Base-by-base conservation (phyloP, 768 basidiomycete species). In the Tricholoma bakamatsutake region DNA sequence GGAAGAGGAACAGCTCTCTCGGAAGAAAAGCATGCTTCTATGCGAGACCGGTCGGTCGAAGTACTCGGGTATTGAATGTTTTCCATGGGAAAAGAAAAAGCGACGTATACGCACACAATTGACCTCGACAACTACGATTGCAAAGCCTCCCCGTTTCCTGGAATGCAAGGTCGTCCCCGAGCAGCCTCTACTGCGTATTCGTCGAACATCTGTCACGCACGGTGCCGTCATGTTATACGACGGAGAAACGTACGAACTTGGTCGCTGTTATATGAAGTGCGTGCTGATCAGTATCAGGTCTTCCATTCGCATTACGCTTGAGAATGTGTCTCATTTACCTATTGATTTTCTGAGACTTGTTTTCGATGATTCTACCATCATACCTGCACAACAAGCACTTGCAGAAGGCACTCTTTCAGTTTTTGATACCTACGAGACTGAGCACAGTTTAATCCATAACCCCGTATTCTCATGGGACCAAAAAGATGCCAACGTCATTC, bases 161-260 rank as follows among this genome's bases (percentile, higher is more conserved):
- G 84, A 94, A 64, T 95, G 88, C 69, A 76, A 79, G 35, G 91
- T 98, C 17, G 83, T 96, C 17, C 85, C 88, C 1, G 87, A 92
- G 62, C 91, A 94, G 64, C 97, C 97, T 8, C 69, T 94, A 31
- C 73, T 98, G 53, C 83, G 92, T 58, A 87, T 99, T 67, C 80
- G 90, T 54, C 77, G 90, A 65, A 90, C 88, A 13, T 92, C 90
- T n/a, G 73, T 97, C 18, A 95, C 90, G 1, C 93, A 97, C 62
- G 93, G 93, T 1, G 93, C 95, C 0, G 74, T 98, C 24, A 96
- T 97, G 92, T 74, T 98, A 50, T 98, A 96, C 65, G 83, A 96
- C 48, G 97, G 97, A 33, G 97, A 99, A 74, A 85, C 73, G 95
- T 93, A 59, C 57, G 84, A 72, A 13, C 9, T 34, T 54, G 27